Evolutionary conservation across 495 filamentous ascomycete species (phyloP), one percentile per base, ranked within the genome.

Genomic region (Penicillium crystallinum): DNA sequence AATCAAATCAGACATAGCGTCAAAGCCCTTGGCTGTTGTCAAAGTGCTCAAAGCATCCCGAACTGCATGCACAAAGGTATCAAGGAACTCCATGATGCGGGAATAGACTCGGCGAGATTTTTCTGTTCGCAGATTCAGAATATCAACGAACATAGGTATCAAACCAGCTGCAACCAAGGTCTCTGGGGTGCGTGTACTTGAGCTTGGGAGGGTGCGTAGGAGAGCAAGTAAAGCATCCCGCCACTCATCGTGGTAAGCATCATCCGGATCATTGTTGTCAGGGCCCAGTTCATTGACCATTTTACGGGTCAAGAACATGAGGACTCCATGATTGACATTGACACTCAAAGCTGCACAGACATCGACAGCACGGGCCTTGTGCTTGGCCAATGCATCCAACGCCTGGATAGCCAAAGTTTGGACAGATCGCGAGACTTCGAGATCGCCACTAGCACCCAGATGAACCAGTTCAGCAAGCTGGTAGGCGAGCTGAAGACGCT

Each of bases 291-390:
- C 86, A 19, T 86, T 88, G 48, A 96, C 88, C 10, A 89, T 85
- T 64, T 92, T 96, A 42, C 92, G 84, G 29, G 96, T 84, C 52
- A 95, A 77, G 63, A 97, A 97, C 63, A 96, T 85, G n/a, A 99
- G 78, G 14, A 97, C 85, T 12, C 95, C 95, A 58, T 99, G 95
- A 62, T 91, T 97, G 47, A 96, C 90, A 66, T 93, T 93, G 49
- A 91, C 87, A 62, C 86, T 92, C 19, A 99, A 73, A 25, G 92
- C 91, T 44, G 88, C 80, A 53, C 88, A 84, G 14, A 97, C 85
- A 56, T 99, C 95, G 15, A 79, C 64, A 18, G 86, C 78, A 61
- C 88, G 93, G 49, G 74, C 63, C 54, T 89, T 87, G 52, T 92
- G 86, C 59, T 86, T 85, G 10, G 86, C 78, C 36, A 97, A 77